Percentiles rank a stretch among this genome's conserved stretches.
Conservation (phyloP, 805 yeast species). For the Sporopachydermia lactativora region DNA sequence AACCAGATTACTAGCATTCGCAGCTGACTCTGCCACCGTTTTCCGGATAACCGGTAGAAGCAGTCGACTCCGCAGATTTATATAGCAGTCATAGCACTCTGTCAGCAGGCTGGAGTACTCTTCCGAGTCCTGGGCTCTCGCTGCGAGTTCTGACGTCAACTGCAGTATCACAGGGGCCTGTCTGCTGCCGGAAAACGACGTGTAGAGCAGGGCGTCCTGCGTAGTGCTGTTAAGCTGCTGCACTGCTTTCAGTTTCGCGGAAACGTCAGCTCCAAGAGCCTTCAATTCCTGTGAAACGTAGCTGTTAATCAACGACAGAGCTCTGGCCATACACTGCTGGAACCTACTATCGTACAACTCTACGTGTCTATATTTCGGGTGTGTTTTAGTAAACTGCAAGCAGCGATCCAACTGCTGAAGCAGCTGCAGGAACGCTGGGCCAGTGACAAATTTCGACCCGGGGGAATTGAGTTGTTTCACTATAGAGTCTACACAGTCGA, state of each 20-base stretch:
- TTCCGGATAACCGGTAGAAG: slow-evolving; percentile 27
- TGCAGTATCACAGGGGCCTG: slow-evolving; percentile 26
- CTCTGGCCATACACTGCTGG: slow-evolving; percentile 72
- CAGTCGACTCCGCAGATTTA: slow-evolving; percentile 37
- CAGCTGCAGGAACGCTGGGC: slow-evolving; percentile 38
- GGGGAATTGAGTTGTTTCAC: slow-evolving; percentile 56
- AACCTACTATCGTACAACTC: slow-evolving; percentile 59
- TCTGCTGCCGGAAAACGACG: slow-evolving; percentile 35
- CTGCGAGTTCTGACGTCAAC: slow-evolving; percentile 23
- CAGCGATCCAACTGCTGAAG: slow-evolving; percentile 53
- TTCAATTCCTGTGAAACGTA: slow-evolving; percentile 33
- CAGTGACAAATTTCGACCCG: slow-evolving; percentile 52
- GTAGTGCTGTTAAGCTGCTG: slow-evolving; percentile 25
- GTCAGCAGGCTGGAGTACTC: slow-evolving; percentile 54
- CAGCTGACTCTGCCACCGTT: slow-evolving; percentile 19
- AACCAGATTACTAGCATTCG: slow-evolving; percentile 27
- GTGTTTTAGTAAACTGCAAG: slow-evolving; percentile 39
- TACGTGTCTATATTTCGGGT: slow-evolving; percentile 51
- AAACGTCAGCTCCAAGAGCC: slow-evolving; percentile 16
- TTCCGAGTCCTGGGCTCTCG: slow-evolving; percentile 23
- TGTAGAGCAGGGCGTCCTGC: slow-evolving; percentile 50
- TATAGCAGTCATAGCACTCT: slow-evolving; percentile 55
- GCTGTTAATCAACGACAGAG: slow-evolving; percentile 60
- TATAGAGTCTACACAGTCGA: slow-evolving; percentile 58
- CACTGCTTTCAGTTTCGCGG: slow-evolving; percentile 13